Evolutionary conservation across 257 asterid species (phyloP).

Genomic region (Solanum habrochaites): DNA sequence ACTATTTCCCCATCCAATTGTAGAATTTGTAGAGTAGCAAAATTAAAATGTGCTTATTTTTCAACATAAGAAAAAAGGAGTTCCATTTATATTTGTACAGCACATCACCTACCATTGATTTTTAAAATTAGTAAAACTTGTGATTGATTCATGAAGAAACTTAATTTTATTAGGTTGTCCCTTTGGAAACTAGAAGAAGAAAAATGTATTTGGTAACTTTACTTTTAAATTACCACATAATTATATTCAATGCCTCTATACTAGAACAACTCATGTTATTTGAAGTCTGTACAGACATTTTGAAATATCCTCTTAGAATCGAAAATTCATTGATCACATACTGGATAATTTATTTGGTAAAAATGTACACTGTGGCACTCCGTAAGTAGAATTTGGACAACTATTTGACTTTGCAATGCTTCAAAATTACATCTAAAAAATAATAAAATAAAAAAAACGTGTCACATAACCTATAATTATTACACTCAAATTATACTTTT

Average conservation of each 20-base stretch:
- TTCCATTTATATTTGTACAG: neutral
- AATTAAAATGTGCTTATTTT: neutral
- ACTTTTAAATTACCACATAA: conserved; percentile 5
- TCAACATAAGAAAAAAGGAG: neutral
- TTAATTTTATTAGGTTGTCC: neutral
- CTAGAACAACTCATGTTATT: neutral
- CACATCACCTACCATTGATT: conserved; percentile 27
- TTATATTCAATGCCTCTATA: neutral
- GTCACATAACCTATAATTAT: neutral
- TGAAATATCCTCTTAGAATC: neutral
- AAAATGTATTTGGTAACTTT: neutral
- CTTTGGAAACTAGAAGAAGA: neutral
- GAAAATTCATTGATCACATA: neutral
- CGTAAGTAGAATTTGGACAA: neutral
- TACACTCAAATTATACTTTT: neutral
- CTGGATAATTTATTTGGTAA: neutral
- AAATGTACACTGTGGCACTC: neutral
- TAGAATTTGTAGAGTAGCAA: neutral
- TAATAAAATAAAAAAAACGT: too few relatives aligned
- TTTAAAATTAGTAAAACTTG: neutral
- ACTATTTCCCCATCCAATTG: neutral
- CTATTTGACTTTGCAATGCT: neutral
- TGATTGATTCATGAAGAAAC: neutral
- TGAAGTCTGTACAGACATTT: neutral
- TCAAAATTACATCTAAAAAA: too few relatives aligned